Evolutionary conservation across 257 asterid species (phyloP), one percentile per base, ranked within the genome.

Genomic region (Schizonepeta tenuifolia): DNA sequence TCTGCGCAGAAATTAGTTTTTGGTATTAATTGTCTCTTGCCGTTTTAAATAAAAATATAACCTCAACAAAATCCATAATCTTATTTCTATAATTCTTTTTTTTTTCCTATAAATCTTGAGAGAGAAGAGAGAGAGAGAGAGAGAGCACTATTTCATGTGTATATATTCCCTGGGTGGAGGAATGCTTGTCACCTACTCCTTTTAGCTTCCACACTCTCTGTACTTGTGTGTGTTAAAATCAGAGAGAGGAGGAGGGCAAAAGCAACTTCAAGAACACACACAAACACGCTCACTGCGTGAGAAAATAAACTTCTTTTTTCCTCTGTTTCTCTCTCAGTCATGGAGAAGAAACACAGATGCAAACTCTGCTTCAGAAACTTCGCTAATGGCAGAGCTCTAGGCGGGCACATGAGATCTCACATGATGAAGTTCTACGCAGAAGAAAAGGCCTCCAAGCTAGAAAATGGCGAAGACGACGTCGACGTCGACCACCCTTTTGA

Each of bases 341-440:
- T 89, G 98, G 94, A 89, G 92, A 88, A 82, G 84, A 84, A 78
- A n/a, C 85, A 88, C 78, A 84, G 84, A 69, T 94, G 99, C 83
- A 91, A 83, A 36, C 80, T 91, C 35, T 94, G 99, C 74, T 83
- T 68, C 43, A 82, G 89, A 66, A 83, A 43, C 28, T 94, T 91
- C 33, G 79, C 77, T n/a, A 88, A 83, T 79, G 97, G 98, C 0
- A 88, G 87, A 77, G 96, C 98, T 77, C 64, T 93, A 7, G 98
- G 98, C 33, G 96, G 97, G 9, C 98, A 93, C 82, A 88, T 89
- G 98, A 93, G 96, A 88, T 93, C 94, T 51, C 98, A 93, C 80
- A 77, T 84, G 85, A 80, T 82, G 89, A 80, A 80, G 62, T 69
- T 72, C 9, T 67, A 74, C 4, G 65, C 77, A 8, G 54, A 46